Base-by-base conservation (phyloP, 495 filamentous ascomycete genomes). In the Aspergillus olivimuriae region DNA sequence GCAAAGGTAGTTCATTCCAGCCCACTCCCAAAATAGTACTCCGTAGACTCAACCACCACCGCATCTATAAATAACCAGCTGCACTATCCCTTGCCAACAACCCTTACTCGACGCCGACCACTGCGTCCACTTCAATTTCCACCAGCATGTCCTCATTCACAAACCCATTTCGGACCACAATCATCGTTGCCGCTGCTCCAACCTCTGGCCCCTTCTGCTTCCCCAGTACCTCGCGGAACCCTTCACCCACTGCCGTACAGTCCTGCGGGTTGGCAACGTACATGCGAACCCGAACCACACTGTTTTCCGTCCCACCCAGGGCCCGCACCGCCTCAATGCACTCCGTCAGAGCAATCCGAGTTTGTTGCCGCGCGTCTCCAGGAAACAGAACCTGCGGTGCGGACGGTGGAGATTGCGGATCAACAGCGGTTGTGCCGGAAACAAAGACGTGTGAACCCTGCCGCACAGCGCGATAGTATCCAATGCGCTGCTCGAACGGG, bases 381-480 rank as follows among this genome's bases (percentile, higher is more conserved):
- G 69, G 66, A 34, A 58, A 66, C 0, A 57, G 56, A 15, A 71
- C 61, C 33, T 51, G 54, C n/a, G 66, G 63, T 31, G 57, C 48
- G 17, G 59, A 38, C 17, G 50, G 37, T 9, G 65, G 47, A n/a
- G 64, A 62, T 9, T 47, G 31, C 2, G 60, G 61, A 31, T 69
- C 63, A 36, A 63, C 58, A 9, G 70, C 61, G 3, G 71, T 75
- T 15, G 71, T 67, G 3, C 71, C 71, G 11, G 71, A 68, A 18
- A 75, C 68, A 47, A 64, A 72, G 42, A 75, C 68, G 0, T 66
- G 58, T n/a, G 53, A 48, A 1, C 66, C 64, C 34, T 57, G 62
- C 0, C 67, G 66, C 4, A 75, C 56, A 8, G 71, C 71, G 18
- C 71, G 68, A 34, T 70, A 70, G 43, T 75, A 73, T 12, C 71